Evolutionary conservation across 1,139 yeast genomes (phyloP).

Genomic region (Meyerozyma sp.): DNA sequence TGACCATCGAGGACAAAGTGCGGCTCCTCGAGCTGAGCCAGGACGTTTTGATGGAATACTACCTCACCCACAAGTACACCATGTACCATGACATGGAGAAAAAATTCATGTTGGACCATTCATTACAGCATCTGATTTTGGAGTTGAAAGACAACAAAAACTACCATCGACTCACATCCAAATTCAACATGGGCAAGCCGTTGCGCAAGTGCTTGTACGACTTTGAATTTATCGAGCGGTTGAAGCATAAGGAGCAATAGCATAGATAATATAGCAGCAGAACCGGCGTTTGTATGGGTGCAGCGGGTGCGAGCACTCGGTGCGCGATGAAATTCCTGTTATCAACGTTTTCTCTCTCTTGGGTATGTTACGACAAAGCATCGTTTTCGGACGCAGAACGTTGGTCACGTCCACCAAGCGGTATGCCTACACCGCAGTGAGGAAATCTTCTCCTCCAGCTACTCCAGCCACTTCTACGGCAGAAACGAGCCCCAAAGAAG

Average conservation of each 20-base stretch:
- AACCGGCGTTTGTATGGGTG: background rate
- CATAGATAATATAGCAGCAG: background rate
- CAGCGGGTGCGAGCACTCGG: background rate
- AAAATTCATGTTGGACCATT: slow-evolving; percentile 17
- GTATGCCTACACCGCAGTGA: background rate
- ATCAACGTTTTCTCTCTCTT: too few relatives aligned
- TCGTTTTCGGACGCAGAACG: background rate
- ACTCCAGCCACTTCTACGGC: background rate
- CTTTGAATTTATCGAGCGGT: slow-evolving; percentile 21
- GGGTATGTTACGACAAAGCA: background rate
- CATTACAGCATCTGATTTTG: slow-evolving; percentile 14
- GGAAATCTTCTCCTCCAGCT: background rate
- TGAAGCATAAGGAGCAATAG: slow-evolving; percentile 6
- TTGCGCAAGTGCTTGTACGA: slow-evolving; percentile 26
- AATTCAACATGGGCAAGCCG: slow-evolving; percentile 23
- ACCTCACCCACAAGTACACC: slow-evolving; percentile 9
- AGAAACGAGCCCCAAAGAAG: background rate
- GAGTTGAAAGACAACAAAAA: slow-evolving; percentile 14
- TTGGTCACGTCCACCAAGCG: background rate
- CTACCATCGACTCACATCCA: slow-evolving; percentile 19
- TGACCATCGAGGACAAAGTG: slow-evolving; percentile 8
- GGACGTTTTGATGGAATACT: slow-evolving; percentile 9
- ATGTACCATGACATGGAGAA: slow-evolving; percentile 9
- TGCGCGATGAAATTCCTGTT: too few relatives aligned
- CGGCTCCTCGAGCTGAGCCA: slow-evolving; percentile 7